These are phyloP conservation scores for Hymenoscyphus albidus DNA, from an alignment of 2,329 filamentous ascomycete genomes.

Conservation along the genomic window DNA sequence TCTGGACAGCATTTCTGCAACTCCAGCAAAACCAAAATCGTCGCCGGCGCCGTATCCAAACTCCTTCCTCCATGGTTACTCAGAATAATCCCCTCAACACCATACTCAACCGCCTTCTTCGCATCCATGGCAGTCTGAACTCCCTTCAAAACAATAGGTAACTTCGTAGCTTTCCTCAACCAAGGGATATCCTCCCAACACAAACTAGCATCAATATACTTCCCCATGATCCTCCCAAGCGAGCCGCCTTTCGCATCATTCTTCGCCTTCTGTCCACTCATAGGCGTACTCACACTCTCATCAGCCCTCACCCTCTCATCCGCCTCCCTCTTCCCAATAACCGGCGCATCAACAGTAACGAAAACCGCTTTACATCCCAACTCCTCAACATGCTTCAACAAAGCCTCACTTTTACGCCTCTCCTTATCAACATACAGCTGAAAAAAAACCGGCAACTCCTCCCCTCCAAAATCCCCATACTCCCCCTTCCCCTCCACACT, in stretches of 20 bases:
- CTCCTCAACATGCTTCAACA: conserved; percentile 45
- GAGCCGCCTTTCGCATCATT: conserved; percentile 54
- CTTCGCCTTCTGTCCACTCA: conserved; percentile 46
- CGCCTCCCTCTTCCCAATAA: conserved; percentile 51
- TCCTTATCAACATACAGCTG: conserved; percentile 61
- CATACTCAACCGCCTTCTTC: conserved; percentile 52
- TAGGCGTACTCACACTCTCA: conserved; percentile 44
- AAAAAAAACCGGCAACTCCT: conserved; percentile 43
- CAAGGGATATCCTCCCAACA: conserved; percentile 64
- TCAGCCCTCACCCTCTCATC: conserved; percentile 46
- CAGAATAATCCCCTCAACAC: conserved; percentile 64
- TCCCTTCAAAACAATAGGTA: conserved; percentile 63
- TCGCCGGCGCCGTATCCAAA: conserved; percentile 48
- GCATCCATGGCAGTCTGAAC: conserved; percentile 67
- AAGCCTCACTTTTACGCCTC: conserved; percentile 45
- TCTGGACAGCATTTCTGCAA: conserved; percentile 58
- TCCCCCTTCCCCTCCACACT: conserved; percentile 22
- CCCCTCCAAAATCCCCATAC: conserved; percentile 22
- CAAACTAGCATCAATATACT: conserved; percentile 54
- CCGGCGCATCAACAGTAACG: conserved; percentile 55
- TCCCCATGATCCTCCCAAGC: conserved; percentile 51
- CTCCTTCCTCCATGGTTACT: conserved; percentile 66
- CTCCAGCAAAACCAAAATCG: conserved; percentile 58
- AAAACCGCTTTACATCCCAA: conserved; percentile 51
- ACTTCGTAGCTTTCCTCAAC: conserved; percentile 54